Base-by-base conservation (phyloP, 2,329 filamentous ascomycete genomes). In the Xylaria multiplex region DNA sequence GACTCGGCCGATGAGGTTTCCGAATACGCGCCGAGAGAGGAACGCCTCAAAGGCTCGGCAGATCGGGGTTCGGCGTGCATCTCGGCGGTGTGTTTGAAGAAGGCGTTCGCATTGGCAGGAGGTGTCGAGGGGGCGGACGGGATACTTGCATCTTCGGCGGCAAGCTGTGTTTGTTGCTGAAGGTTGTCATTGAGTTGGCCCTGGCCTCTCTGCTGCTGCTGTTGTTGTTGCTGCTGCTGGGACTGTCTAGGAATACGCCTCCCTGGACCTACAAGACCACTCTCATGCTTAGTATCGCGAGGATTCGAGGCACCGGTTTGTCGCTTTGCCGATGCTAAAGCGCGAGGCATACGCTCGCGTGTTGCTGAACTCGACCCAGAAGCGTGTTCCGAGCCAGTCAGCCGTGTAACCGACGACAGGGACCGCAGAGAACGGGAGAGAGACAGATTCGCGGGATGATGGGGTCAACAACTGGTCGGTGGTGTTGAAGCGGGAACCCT, bases 261-360 rank as follows among this genome's bases (percentile, higher is more conserved):
- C 72, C 90, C 90, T 59, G 91, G 88, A 76, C 90, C 90, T 85
- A 93, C 91, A 79, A 93, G 85, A 77, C 93, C 93, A 90, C 92
- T 93, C 82, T 97, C 93, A 82, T 96, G 91, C 80, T 91, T 89
- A 76, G 85, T 88, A 81, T 90, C 90, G 82, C 89, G 88, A 79
- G 89, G 86, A 82, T 84, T 90, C 78, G 72, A 72, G 70, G 84
- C 83, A 81, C 83, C 84, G 82, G 84, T 83, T 79, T 87, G 85
- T 87, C 86, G 85, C 84, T 88, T 88, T 79, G 82, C 79, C 78
- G 84, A 84, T 78, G 81, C 82, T 74, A 85, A 81, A 76, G 81
- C 84, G 78, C 86, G 86, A 88, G 86, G 85, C 86, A 88, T 88
- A 84, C 84, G 84, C 72, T 76, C 65, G 74, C 70, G 68, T 70